Evolutionary conservation across 352 stramenopile genomes (phyloP), one percentile per base, ranked within the genome.

Genomic region (Phytophthora sojae): DNA sequence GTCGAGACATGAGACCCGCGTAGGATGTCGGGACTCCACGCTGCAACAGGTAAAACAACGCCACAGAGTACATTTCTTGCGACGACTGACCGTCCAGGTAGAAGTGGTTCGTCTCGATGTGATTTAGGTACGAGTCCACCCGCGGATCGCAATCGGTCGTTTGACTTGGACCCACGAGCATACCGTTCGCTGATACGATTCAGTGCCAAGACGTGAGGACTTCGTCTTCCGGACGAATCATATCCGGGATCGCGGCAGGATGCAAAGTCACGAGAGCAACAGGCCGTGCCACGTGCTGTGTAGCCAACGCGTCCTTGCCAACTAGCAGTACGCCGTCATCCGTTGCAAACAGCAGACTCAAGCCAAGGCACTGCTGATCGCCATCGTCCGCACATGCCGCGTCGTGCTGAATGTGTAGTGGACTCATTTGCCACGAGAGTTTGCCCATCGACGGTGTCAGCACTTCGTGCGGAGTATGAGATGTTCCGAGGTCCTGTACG

Each of bases 21-120:
- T 78, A 74, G 6, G 50, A 63, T 12, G 57, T 77, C 5, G 67
- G 58, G 2, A 88, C 71, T 44, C 71, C 82, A 23, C 79, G 69
- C 53, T 92, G 84, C 39, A 88, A 61, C 29, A 92, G 64, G 53
- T 88, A 90, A 32, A 77, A 71, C 29, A 92, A 59, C 15, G 79
- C 68, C 11, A 79, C 57, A 1, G 78, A 78, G 44, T 82, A 79
- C 66, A 85, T 81, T 6, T 77, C 71, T 9, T 64, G 44, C 7
- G 66, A 60, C 17, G 72, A 59, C 5, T 57, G 67, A 0, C 67
- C 39, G 9, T 77, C 58, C 3, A 84, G 32, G 42, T 76, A 79
- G 7, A 83, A 72, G 30, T 83, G 71, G 55, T 75, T 73, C 47
- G 60, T 44, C n/a, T 62, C 14, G 7, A 80, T 45, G 54, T 85